Percentiles rank a stretch among this genome's conserved stretches.
Conservation (phyloP, 2,329 filamentous ascomycete species). For the Parastagonospora nodorum region DNA sequence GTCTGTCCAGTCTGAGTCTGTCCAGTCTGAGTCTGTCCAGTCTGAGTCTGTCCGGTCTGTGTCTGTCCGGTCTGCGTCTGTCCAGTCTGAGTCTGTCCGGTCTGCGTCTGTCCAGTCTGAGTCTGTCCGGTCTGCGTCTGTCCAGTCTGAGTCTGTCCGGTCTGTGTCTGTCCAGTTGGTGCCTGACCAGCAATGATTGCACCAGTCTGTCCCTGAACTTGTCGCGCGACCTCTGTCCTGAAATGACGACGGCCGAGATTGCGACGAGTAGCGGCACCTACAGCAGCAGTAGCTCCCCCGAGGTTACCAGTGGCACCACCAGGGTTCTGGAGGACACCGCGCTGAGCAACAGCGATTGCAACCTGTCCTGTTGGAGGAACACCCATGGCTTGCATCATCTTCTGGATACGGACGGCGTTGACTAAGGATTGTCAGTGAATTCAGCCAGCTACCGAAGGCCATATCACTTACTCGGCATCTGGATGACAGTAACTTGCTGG, state of each 20-base stretch:
- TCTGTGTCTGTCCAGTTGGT: too few species aligned
- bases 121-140: too few species aligned
- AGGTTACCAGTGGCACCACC: slow-evolving; percentile 42
- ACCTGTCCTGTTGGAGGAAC: slow-evolving; percentile 38
- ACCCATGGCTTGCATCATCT: slow-evolving; percentile 43
- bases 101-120: too few species aligned
- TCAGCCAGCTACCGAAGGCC: neutral
- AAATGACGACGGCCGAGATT: slow-evolving; percentile 27
- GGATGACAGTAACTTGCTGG: slow-evolving; percentile 43
- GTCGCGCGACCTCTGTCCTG: slow-evolving; percentile 30
- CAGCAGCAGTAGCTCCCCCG: slow-evolving; percentile 20
- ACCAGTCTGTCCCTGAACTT: slow-evolving; percentile 5
- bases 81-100: too few species aligned
- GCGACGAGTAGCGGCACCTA: slow-evolving; percentile 7
- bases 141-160: too few species aligned
- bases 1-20: too few species aligned
- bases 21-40: too few species aligned
- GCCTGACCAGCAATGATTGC: too few species aligned
- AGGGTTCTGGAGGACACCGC: slow-evolving; percentile 42
- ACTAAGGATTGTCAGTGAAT: slow-evolving; percentile 27
- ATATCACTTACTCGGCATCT: slow-evolving; percentile 40
- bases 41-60: too few species aligned
- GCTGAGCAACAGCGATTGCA: slow-evolving; percentile 43
- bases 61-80: too few species aligned
- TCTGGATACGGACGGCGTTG: slow-evolving; percentile 43